Evolutionary conservation across 192 early-diverging fungal genomes (phyloP), one percentile per base, ranked within the genome.

Genomic region (Podila epigama): DNA sequence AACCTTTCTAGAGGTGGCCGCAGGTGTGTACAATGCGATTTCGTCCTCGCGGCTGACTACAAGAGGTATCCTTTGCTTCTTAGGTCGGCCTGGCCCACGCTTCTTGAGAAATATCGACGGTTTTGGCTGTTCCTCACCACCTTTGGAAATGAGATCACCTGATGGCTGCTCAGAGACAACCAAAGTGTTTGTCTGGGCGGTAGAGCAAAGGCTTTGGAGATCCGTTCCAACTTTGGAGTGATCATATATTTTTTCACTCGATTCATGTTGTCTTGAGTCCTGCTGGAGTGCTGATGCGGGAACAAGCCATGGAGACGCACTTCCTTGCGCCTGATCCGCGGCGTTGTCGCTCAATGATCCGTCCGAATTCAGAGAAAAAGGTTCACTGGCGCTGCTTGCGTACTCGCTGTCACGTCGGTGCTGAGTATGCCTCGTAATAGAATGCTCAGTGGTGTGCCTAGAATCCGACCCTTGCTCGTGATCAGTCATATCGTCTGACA

Each of bases 1-100:
- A 1, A n/a, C 54, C 37, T 51, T 66, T 37, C 34, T 40, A 1
- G 66, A 28, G 3, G 66, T 50, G 18, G 50, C 60, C 1, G 73
- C 73, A 3, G 73, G 73, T 6, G 73, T 77, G 48, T 77, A 77
- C 9, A 77, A 61, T 5, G 73, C 22, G n/a, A 63, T 51, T 53
- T 77, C 73, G 29, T 77, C 73, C 48, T 68, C 61, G 11, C 60
- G 65, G 22, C 66, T 77, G 50, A 68, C 60, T 28, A 77, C 66
- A 31, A 77, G 54, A n/a, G 73, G 60, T 11, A 42, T 56, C 53
- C 57, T 77, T n/a, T 32, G 48, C 44, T 77, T 77, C 56, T 55
- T 77, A 3, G 65, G 73, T 20, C 73, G 39, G 9, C 73, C 66
- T 5, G 73, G 66, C 16, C 66, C 66, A 10, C 73, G 60, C 51